A percentile compares a stretch with the other conserved stretches of the same genome.
Evolutionary conservation across 495 filamentous ascomycete species (phyloP).

Genomic region (Aspergillus kassunensis): DNA sequence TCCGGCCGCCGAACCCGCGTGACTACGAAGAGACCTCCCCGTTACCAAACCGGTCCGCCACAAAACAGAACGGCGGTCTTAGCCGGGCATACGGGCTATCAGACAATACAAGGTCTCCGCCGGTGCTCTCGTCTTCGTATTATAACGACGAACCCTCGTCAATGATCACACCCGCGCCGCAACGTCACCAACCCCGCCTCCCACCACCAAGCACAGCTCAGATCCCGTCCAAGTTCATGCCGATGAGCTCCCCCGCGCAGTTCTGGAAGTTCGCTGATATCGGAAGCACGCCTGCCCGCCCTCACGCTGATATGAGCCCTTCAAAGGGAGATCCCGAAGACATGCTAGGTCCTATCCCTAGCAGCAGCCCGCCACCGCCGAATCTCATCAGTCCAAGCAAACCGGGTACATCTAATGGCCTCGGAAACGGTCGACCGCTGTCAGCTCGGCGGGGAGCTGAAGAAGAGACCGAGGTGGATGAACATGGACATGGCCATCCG

Average conservation of each 20-base stretch:
- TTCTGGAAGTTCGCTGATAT: slow-evolving; percentile 82
- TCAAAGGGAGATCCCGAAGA: slow-evolving; percentile 48
- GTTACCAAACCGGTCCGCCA: slow-evolving; percentile 46
- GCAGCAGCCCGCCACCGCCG: slow-evolving; percentile 59
- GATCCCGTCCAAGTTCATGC: slow-evolving; percentile 90
- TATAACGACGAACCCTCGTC: slow-evolving; percentile 52
- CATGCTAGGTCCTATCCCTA: slow-evolving; percentile 53
- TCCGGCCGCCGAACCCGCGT: slow-evolving; percentile 31
- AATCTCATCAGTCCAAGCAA: slow-evolving; percentile 47
- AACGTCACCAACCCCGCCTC: slow-evolving; percentile 74
- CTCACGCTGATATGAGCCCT: slow-evolving; percentile 57
- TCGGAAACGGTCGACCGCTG: slow-evolving; percentile 33
- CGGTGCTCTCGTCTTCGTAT: slow-evolving; percentile 65
- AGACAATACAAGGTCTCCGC: slow-evolving; percentile 60
- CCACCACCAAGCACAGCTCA: slow-evolving; percentile 87
- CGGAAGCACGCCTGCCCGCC: slow-evolving; percentile 74
- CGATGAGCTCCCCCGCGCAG: slow-evolving; percentile 90
- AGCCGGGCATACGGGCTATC: slow-evolving; percentile 54
- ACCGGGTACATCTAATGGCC: slow-evolving; percentile 35
- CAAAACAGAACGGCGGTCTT: slow-evolving; percentile 49
- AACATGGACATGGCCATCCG: no score
- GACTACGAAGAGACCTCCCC: slow-evolving; percentile 55
- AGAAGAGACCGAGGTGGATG: no score
- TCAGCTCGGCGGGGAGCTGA: slow-evolving; percentile 31
- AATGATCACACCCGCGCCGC: slow-evolving; percentile 82